Conservation (phyloP, 208 protist species). For the Crithidia fasciculata region DNA sequence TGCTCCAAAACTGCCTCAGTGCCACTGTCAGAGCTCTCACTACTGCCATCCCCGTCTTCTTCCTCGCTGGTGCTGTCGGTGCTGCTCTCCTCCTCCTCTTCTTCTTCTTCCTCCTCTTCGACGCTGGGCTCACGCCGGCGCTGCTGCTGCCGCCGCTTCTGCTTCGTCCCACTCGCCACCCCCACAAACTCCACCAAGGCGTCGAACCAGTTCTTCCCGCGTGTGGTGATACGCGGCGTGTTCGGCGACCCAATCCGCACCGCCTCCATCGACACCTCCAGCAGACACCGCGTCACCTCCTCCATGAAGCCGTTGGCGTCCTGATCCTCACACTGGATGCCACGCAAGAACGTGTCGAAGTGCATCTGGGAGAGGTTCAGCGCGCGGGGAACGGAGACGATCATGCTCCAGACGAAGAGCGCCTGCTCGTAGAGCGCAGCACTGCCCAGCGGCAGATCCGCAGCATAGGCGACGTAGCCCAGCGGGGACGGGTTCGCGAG, state of each 20-base stretch:
- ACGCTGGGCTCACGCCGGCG: slow-evolving; percentile 24
- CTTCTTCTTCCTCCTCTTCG: slow-evolving; percentile 21
- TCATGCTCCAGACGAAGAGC: slow-evolving; percentile 80
- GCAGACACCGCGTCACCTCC: slow-evolving; percentile 65
- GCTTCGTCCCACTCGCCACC: slow-evolving; percentile 77
- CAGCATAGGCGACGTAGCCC: slow-evolving; percentile 63
- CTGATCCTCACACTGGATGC: slow-evolving; percentile 62
- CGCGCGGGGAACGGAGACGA: slow-evolving; percentile 62
- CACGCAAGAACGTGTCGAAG: slow-evolving; percentile 77
- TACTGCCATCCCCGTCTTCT: slow-evolving; percentile 28
- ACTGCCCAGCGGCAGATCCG: slow-evolving; percentile 41
- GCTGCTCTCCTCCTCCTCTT: slow-evolving; percentile 36
- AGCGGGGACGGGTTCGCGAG: slow-evolving; percentile 46
- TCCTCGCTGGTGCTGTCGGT: slow-evolving; percentile 28
- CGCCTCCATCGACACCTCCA: slow-evolving; percentile 63
- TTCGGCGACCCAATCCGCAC: slow-evolving; percentile 50
- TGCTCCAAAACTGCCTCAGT: neutral
- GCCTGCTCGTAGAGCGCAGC: slow-evolving; percentile 68
- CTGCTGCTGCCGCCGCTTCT: slow-evolving; percentile 48
- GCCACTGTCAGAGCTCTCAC: slow-evolving; percentile 21
- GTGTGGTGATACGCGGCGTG: slow-evolving; percentile 53
- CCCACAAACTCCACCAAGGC: slow-evolving; percentile 77
- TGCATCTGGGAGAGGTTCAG: slow-evolving; percentile 82
- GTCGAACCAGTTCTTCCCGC: slow-evolving; percentile 84
- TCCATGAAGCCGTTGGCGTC: slow-evolving; percentile 84